These are phyloP conservation scores for Citrus inodora DNA, from an alignment of 345 rosid genomes.

Conservation along the genomic window DNA sequence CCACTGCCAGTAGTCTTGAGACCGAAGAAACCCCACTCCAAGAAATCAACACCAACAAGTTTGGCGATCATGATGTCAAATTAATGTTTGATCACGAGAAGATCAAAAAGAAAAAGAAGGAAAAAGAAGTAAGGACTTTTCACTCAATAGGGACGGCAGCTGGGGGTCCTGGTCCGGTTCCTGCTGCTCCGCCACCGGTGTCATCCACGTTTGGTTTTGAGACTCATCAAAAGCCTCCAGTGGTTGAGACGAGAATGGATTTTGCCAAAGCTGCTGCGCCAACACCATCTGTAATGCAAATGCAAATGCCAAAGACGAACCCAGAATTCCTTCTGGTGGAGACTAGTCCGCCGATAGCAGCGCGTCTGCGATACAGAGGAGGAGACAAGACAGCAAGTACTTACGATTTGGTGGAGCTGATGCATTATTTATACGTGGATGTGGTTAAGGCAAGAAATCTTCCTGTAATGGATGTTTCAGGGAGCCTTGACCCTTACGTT, in stretches of 20 bases:
- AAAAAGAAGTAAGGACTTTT: constrained; percentile 69
- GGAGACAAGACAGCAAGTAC: constrained; percentile 76
- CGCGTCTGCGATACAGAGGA: constrained; percentile 54
- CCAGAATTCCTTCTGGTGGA: constrained; percentile 70
- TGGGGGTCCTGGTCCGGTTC: background rate
- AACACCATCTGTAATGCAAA: constrained; percentile 37
- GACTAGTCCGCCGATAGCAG: constrained; percentile 84
- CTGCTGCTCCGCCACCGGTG: constrained; percentile 29
- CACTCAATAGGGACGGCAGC: constrained; percentile 59
- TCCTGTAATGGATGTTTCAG: constrained; percentile 79
- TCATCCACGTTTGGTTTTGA: constrained; percentile 2
- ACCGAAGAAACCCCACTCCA: constrained; percentile 27
- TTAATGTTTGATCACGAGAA: constrained; percentile 16
- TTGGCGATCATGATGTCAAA: constrained; percentile 21
- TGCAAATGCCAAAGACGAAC: constrained; percentile 65
- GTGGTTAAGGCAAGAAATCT: constrained; percentile 92
- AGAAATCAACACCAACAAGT: constrained; percentile 26
- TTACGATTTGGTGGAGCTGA: constrained; percentile 89
- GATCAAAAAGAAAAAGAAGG: constrained; percentile 50
- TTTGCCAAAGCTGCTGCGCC: constrained; percentile 44
- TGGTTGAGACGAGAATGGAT: constrained; percentile 46
- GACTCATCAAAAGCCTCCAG: constrained; percentile 17
- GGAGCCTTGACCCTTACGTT: constrained; percentile 90
- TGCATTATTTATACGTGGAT: constrained; percentile 78
- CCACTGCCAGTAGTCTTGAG: background rate